These are phyloP conservation scores for Dryadomyces quercus-mongolicae DNA, from an alignment of 2,329 filamentous ascomycete species.

Conservation along the genomic window DNA sequence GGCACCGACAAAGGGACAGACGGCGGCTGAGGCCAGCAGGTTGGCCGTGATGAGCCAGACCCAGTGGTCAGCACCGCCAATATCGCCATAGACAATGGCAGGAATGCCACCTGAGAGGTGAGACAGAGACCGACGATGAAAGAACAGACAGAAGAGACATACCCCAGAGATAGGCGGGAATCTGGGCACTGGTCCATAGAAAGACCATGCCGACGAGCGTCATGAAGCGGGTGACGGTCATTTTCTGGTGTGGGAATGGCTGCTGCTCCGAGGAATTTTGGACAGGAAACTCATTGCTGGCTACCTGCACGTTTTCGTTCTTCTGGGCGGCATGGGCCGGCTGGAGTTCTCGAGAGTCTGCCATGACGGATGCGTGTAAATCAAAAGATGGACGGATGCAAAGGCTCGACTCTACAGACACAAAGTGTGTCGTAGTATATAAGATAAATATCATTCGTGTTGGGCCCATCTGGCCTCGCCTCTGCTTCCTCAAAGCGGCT, in stretches of 20 bases:
- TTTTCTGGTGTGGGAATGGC: background rate
- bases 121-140: background rate
- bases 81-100: conserved; percentile 44
- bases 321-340: no score
- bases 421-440: no score
- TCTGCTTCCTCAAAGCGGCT: no score
- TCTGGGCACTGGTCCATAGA: conserved; percentile 18
- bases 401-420: no score
- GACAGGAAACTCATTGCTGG: no score
- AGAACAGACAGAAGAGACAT: conserved; percentile 10
- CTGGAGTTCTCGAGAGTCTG: no score
- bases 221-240: conserved; percentile 11
- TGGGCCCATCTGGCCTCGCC: no score
- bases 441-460: no score
- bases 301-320: no score
- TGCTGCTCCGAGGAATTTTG: no score
- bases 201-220: conserved; percentile 17
- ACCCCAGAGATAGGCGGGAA: conserved; percentile 19
- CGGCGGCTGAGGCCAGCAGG: conserved; percentile 41
- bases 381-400: no score
- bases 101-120: conserved; percentile 25
- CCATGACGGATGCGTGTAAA: no score
- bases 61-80: conserved; percentile 48
- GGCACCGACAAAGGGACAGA: conserved; percentile 54
- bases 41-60: conserved; percentile 47